Conservation (phyloP, 106 monocot species). For the Apostasia shenzhenica region DNA sequence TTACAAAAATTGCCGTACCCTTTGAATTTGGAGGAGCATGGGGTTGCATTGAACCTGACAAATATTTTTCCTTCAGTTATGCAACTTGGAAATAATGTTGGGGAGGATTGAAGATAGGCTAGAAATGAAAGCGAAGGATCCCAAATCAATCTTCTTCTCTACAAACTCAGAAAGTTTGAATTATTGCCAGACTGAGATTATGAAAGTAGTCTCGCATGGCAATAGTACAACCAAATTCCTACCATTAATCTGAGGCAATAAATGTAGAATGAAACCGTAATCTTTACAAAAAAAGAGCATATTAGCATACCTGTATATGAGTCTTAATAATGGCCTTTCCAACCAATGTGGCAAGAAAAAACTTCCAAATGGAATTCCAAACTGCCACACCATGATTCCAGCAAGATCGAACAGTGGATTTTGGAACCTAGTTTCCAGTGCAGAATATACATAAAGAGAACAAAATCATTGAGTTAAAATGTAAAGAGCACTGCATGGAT, state of each 20-base stretch:
- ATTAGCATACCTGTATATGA: constrained; percentile 56
- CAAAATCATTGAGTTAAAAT: no score
- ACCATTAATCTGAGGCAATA: no score
- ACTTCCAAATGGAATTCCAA: constrained; percentile 87
- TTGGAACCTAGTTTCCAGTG: constrained; percentile 60
- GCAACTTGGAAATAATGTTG: constrained; percentile 27
- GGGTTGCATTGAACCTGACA: constrained; percentile 11
- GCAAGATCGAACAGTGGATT: constrained; percentile 92
- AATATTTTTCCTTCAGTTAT: constrained; percentile 39
- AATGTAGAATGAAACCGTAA: no score
- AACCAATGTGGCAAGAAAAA: constrained; percentile 76
- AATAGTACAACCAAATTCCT: constrained; percentile 6
- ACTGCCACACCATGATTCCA: constrained; percentile 87
- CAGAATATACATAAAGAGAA: no score
- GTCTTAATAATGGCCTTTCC: constrained; percentile 89
- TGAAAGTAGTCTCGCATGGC: constrained; percentile 50
- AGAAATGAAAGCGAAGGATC: constrained; percentile 33
- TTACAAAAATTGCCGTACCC: no score
- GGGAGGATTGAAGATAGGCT: constrained; percentile 38
- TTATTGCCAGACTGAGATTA: constrained; percentile 58
- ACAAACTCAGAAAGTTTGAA: constrained; percentile 38
- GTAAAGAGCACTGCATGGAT: no score
- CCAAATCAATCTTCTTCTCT: constrained; percentile 55
- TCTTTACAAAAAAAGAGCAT: not conserved
- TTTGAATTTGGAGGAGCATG: constrained; percentile 13